These are phyloP conservation scores for Tricholoma hemisulphureum DNA, from an alignment of 768 basidiomycete species.

Conservation along the genomic window DNA sequence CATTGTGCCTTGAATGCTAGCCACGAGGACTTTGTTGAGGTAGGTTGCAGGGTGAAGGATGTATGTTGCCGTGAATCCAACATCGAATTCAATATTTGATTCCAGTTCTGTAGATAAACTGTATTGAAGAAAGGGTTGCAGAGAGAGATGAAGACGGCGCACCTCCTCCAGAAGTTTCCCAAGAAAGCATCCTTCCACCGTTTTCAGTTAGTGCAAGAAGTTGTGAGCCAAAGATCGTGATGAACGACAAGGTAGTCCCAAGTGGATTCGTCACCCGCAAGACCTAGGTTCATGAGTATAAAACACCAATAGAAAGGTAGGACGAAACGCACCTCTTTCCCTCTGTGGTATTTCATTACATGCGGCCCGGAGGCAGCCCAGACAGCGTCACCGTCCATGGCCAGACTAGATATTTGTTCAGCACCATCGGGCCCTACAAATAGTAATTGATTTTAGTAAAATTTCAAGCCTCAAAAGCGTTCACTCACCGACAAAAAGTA, in stretches of 20 bases:
- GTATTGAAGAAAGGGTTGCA: constrained; percentile 11
- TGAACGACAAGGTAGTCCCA: constrained; percentile 54
- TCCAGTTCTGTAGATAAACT: constrained; percentile 49
- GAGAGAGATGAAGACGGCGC: not conserved
- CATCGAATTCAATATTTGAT: constrained; percentile 73
- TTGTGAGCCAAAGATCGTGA: constrained; percentile 79
- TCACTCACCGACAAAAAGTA: constrained; percentile 89
- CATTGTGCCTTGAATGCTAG: constrained; percentile 75
- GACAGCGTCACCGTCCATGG: constrained; percentile 82
- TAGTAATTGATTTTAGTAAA: not conserved
- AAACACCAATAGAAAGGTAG: constrained; percentile 7
- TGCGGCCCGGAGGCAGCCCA: constrained; percentile 73
- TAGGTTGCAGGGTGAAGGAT: constrained; percentile 95
- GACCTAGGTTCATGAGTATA: constrained; percentile 39
- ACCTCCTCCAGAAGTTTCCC: constrained; percentile 66
- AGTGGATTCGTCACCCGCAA: constrained; percentile 63
- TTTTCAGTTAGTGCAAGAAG: constrained; percentile 78
- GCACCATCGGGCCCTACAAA: constrained; percentile 76
- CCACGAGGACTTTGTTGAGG: constrained; percentile 90
- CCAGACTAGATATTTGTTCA: constrained; percentile 70
- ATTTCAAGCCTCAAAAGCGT: constrained; percentile 5
- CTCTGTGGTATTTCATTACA: constrained; percentile 78
- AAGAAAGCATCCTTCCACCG: constrained; percentile 73
- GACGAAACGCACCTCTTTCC: constrained; percentile 66
- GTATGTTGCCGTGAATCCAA: constrained; percentile 79